These are phyloP conservation scores for Taxawa tesnikishii DNA, from an alignment of 2,329 filamentous ascomycete genomes.

Conservation along the genomic window DNA sequence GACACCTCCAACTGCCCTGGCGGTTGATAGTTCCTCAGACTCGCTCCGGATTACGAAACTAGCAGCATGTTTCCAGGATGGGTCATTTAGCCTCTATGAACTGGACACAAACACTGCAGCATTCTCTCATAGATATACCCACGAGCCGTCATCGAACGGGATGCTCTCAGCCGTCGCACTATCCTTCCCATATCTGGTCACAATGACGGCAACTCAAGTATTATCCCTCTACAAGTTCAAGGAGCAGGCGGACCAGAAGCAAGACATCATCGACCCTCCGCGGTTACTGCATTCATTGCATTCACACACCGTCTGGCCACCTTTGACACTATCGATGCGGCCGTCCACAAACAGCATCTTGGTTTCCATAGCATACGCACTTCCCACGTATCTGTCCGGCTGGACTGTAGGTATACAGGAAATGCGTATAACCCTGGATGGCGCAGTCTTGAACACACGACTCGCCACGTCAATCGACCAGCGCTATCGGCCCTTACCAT, in stretches of 20 bases:
- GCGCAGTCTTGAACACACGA: constrained; percentile 36
- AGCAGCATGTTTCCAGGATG: constrained; percentile 58
- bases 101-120: constrained; percentile 34
- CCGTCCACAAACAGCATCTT: constrained; percentile 50
- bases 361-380: constrained; percentile 79
- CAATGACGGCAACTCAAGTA: constrained; percentile 61
- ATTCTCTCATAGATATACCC: constrained; percentile 43
- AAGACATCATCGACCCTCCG: constrained; percentile 26
- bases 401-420: constrained; percentile 94
- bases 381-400: constrained; percentile 61
- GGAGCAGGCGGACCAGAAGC: constrained; percentile 15
- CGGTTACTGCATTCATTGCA: constrained; percentile 63
- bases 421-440: constrained; percentile 49
- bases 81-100: constrained; percentile 58
- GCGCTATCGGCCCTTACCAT: constrained; percentile 29
- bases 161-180: constrained; percentile 59
- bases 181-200: constrained; percentile 63
- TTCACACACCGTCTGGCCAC: constrained; percentile 67
- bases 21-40: constrained; percentile 41
- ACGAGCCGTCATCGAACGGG: constrained; percentile 50
- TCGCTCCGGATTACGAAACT: constrained; percentile 28
- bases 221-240: constrained; percentile 64
- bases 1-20: constrained; percentile 47
- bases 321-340: constrained; percentile 74
- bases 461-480: constrained; percentile 38